A percentile compares a stretch with the other conserved stretches of the same genome.
These are phyloP conservation scores for Antrodiella citrinella DNA, from an alignment of 768 basidiomycete genomes.

Conservation along the genomic window DNA sequence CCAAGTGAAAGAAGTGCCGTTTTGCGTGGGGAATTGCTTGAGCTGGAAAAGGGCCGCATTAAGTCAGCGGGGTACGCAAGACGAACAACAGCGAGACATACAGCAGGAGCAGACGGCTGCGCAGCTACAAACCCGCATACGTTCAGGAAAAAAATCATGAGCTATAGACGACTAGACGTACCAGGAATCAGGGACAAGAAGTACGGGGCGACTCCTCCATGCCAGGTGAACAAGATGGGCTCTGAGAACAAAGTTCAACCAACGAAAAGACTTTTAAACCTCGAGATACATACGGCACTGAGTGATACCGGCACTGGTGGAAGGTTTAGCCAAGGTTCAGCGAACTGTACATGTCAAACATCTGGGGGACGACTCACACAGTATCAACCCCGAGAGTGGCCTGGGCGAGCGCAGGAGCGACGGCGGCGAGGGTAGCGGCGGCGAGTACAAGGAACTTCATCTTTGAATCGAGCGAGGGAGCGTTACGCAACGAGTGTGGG, in stretches of 20 bases:
- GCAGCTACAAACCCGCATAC: slow-evolving; percentile 47
- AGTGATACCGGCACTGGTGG: slow-evolving; percentile 32
- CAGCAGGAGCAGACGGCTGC: slow-evolving; percentile 42
- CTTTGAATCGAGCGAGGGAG: slow-evolving; percentile 5
- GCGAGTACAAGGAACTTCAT: slow-evolving; percentile 31
- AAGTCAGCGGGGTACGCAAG: not conserved
- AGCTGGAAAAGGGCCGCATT: slow-evolving; percentile 29
- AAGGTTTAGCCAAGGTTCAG: no score
- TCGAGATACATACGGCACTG: slow-evolving; percentile 39
- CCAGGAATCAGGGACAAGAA: slow-evolving; percentile 57
- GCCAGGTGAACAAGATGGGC: slow-evolving; percentile 49
- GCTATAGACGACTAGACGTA: no score
- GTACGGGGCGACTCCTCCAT: slow-evolving; percentile 44
- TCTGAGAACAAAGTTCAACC: slow-evolving; percentile 30
- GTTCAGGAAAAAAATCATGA: no score
- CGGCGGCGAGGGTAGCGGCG: slow-evolving; percentile 21
- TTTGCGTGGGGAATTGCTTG: slow-evolving; percentile 41
- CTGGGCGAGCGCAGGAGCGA: slow-evolving; percentile 29
- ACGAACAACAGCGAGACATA: no score
- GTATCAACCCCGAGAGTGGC: slow-evolving; percentile 50
- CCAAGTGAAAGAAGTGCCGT: slow-evolving; percentile 44
- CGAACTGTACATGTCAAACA: no score
- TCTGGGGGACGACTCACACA: slow-evolving; percentile 54
- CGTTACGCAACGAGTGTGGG: slow-evolving; percentile 3
- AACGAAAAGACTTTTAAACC: not conserved